Percentiles rank a stretch among this genome's conserved stretches.
Evolutionary conservation across 371 early-diverging fungal genomes (phyloP).

Genomic region (Mortierella polycephala): DNA sequence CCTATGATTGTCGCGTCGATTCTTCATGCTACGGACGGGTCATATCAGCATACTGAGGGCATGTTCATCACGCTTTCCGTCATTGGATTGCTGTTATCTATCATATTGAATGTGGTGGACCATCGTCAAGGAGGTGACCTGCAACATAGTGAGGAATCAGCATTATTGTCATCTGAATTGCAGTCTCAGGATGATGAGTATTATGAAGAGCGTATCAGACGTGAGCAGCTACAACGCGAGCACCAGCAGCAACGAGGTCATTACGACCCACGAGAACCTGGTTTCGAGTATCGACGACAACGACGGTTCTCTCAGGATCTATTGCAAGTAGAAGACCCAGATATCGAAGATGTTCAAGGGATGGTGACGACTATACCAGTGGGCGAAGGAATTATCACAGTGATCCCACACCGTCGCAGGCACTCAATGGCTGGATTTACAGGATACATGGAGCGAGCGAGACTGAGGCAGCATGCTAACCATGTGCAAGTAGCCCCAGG

Average conservation of each 20-base stretch:
- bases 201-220: neutral
- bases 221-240: neutral
- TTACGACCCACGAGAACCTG: constrained; percentile 27
- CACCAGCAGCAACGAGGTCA: constrained; percentile 1
- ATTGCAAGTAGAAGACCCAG: constrained; percentile 19
- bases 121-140: constrained; percentile 21
- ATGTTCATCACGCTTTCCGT: constrained; percentile 28
- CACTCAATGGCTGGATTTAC: constrained; percentile 41
- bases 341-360: constrained; percentile 33
- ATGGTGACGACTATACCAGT: constrained; percentile 47
- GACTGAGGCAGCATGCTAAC: constrained; percentile 21
- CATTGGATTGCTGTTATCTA: constrained; percentile 24
- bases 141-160: constrained; percentile 4
- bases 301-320: constrained; percentile 20
- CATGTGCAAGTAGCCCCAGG: constrained; percentile 7
- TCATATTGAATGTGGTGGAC: constrained; percentile 34
- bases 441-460: constrained; percentile 26
- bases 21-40: constrained; percentile 23
- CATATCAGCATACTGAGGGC: constrained; percentile 22
- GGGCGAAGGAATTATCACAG: constrained; percentile 43
- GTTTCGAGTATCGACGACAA: constrained; percentile 30
- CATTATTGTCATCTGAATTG: neutral
- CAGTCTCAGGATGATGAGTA: neutral
- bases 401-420: constrained; percentile 48
- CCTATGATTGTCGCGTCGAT: constrained; percentile 67